Conservation (phyloP, 2,329 filamentous ascomycete genomes). For the Fusarium bactridioides region DNA sequence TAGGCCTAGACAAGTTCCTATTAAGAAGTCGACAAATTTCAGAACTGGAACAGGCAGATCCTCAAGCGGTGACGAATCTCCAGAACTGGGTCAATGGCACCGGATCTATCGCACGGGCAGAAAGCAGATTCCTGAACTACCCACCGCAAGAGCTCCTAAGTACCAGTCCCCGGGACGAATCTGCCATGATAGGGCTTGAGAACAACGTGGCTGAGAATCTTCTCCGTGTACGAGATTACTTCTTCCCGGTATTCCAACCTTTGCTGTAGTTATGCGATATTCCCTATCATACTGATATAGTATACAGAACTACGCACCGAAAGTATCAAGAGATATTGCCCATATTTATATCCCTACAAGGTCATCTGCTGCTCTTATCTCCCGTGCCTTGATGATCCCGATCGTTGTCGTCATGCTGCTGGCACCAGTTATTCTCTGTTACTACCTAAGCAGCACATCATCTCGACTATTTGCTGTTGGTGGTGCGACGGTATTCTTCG, state of each 20-base stretch:
- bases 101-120: neutral
- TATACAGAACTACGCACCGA: neutral
- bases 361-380: neutral
- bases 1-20: neutral
- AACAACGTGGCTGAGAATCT: neutral
- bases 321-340: neutral
- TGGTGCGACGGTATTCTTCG: neutral
- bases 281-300: rapidly evolving
- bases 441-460: neutral
- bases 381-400: neutral
- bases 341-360: neutral
- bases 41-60: neutral
- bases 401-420: neutral
- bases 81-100: neutral
- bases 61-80: rapidly evolving
- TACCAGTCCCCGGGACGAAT: neutral
- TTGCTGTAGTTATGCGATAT: rapidly evolving
- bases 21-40: neutral
- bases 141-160: neutral
- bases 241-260: rapidly evolving
- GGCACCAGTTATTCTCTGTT: neutral
- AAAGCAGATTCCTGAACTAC: neutral
- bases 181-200: neutral
- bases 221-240: neutral
- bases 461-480: neutral